These are phyloP conservation scores for Scleroderma citrinum DNA, from an alignment of 768 basidiomycete genomes.

Conservation along the genomic window DNA sequence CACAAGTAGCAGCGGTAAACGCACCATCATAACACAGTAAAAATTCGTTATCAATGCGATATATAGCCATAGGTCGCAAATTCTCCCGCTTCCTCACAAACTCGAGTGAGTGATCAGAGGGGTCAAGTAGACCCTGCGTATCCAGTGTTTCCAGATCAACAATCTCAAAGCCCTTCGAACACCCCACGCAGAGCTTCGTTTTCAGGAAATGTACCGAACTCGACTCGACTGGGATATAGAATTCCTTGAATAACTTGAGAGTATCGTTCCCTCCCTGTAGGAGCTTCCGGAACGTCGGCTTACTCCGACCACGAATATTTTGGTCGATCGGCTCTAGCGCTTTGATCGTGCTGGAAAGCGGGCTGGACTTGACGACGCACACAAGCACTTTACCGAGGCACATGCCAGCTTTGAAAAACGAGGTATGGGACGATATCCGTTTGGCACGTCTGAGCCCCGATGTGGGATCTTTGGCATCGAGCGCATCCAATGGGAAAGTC, in stretches of 20 bases:
- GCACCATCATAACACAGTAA: constrained; percentile 94
- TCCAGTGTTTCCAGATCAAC: constrained; percentile 96
- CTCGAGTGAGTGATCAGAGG: constrained; percentile 83
- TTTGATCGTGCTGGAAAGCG: constrained; percentile 95
- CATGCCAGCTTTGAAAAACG: constrained; percentile 95
- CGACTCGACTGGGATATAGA: constrained; percentile 97
- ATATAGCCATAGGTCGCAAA: constrained; percentile 91
- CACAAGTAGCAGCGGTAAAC: constrained; percentile 11
- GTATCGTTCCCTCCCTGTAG: constrained; percentile 95
- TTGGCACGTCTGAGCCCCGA: constrained; percentile 91
- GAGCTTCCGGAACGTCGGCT: constrained; percentile 92
- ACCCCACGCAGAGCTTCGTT: constrained; percentile 95
- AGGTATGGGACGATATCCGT: constrained; percentile 91
- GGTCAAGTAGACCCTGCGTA: constrained; percentile 93
- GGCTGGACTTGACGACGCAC: constrained; percentile 94
- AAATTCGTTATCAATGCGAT: constrained; percentile 95
- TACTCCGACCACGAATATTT: constrained; percentile 66
- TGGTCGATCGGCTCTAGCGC: constrained; percentile 95
- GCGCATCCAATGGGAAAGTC: constrained; percentile 90
- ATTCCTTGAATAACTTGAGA: constrained; percentile 92
- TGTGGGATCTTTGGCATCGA: constrained; percentile 86
- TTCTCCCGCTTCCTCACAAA: constrained; percentile 90
- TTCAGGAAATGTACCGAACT: constrained; percentile 96
- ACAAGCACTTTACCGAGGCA: constrained; percentile 90
- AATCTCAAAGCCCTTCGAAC: constrained; percentile 96